phyloP scores from a whole-genome alignment of 1,139 yeast genomes.

The Kurtzmaniella quercitrusa region DNA sequence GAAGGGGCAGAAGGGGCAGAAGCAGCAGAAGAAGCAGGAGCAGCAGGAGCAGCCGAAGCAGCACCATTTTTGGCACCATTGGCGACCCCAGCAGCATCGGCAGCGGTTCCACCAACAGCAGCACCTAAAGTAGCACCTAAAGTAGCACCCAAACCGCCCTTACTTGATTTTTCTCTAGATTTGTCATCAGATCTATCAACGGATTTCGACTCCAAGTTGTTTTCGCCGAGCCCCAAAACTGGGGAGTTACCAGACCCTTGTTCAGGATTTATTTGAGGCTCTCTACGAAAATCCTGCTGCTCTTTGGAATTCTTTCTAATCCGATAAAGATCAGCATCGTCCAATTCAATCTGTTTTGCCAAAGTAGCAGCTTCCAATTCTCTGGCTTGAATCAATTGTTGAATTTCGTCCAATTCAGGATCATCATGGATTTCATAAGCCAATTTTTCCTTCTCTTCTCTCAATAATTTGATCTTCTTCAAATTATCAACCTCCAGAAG shows the following conservation, averaged over 20 bases:
- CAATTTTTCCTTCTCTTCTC: constrained; percentile 35
- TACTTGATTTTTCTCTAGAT: not conserved
- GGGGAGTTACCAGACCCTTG: constrained; percentile 1
- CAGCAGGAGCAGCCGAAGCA: constrained; percentile 6
- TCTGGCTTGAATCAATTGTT: constrained; percentile 32
- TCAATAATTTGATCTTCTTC: constrained; percentile 33
- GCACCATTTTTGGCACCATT: constrained; percentile 4
- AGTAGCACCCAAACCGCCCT: not conserved
- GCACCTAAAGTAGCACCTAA: constrained; percentile 8
- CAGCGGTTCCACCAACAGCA: constrained; percentile 6
- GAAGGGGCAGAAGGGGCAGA: constrained; percentile 8
- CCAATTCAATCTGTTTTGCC: constrained; percentile 31
- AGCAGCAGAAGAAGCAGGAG: constrained; percentile 8
- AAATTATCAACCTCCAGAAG: constrained; percentile 37
- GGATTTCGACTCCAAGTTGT: not conserved
- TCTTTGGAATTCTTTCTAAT: constrained; percentile 10
- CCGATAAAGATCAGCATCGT: constrained; percentile 22
- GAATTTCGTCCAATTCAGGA: constrained; percentile 25
- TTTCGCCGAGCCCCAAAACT: not conserved
- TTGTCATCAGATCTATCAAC: not conserved
- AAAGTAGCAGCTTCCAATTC: constrained; percentile 34
- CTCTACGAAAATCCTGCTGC: not conserved
- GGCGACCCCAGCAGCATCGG: constrained; percentile 9
- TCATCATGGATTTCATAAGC: constrained; percentile 23
- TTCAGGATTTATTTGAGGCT: not conserved